These are phyloP conservation scores for Bocquillonia castaneifolia DNA, from an alignment of 441 rosid species.

Conservation along the genomic window DNA sequence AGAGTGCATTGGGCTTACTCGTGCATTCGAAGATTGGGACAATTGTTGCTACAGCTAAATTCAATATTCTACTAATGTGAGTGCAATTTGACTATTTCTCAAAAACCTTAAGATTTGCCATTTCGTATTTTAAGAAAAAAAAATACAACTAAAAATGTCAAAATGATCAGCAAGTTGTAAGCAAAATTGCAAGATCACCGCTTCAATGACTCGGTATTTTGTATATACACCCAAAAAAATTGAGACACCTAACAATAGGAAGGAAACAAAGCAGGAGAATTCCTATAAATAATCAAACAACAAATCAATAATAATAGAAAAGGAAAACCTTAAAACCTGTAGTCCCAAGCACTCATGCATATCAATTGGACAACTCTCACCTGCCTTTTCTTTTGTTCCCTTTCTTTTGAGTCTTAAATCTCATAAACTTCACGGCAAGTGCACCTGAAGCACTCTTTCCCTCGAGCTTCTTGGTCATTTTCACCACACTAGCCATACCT, in stretches of 20 bases:
- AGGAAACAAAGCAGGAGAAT: not conserved
- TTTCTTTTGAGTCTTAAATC: constrained; percentile 37
- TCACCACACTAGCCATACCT: constrained; percentile 87
- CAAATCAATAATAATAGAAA: not conserved
- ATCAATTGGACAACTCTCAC: constrained; percentile 3
- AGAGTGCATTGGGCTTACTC: too few species aligned
- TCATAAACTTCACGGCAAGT: constrained; percentile 40
- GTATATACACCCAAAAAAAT: too few species aligned
- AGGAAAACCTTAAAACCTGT: not conserved
- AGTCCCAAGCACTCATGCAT: not conserved
- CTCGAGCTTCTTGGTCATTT: constrained; percentile 67
- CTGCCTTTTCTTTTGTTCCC: constrained; percentile 32
- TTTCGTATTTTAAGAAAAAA: too few species aligned
- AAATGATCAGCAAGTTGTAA: too few species aligned
- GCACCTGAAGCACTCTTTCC: constrained; percentile 67
- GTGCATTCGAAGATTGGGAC: too few species aligned
- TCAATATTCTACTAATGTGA: too few species aligned
- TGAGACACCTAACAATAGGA: not conserved
- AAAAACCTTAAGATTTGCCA: too few species aligned
- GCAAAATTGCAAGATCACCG: not conserved
- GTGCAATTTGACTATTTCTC: too few species aligned
- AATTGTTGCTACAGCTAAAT: too few species aligned
- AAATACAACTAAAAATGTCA: too few species aligned
- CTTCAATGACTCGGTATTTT: too few species aligned
- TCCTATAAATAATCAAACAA: not conserved